These are phyloP conservation scores for Dactylellina parvicollis DNA, from an alignment of 2,329 filamentous ascomycete genomes.

Conservation along the genomic window DNA sequence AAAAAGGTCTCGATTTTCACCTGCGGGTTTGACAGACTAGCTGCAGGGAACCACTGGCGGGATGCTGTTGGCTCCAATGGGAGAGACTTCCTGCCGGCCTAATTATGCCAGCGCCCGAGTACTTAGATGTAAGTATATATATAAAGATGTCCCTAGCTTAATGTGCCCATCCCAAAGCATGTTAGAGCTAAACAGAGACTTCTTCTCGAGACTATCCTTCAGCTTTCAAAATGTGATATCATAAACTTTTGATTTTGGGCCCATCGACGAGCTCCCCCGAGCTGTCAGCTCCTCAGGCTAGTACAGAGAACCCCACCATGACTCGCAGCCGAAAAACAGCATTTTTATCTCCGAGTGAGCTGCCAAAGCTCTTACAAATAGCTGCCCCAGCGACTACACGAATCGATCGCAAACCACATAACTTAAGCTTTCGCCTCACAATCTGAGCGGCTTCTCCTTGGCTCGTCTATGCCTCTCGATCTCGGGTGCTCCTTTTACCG, in stretches of 20 bases:
- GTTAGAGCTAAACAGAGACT: too few species aligned
- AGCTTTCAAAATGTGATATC: slow-evolving; percentile 37
- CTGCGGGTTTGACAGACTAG: too few species aligned
- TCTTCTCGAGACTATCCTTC: neutral
- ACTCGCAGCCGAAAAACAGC: slow-evolving; percentile 9
- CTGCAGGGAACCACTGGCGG: slow-evolving; percentile 3
- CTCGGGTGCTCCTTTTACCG: neutral
- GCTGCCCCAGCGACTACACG: neutral
- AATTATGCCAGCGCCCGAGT: neutral
- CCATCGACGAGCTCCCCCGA: neutral
- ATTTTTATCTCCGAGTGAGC: neutral
- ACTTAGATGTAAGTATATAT: too few species aligned
- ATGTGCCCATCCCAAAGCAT: too few species aligned
- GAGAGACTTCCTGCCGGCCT: neutral
- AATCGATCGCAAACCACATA: neutral
- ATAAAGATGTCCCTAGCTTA: too few species aligned
- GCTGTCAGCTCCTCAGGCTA: neutral
- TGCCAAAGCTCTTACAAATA: neutral
- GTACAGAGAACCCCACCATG: slow-evolving; percentile 27
- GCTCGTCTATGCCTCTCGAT: slow-evolving; percentile 11
- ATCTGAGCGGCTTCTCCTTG: too few species aligned
- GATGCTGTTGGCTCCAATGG: neutral
- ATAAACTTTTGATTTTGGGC: neutral
- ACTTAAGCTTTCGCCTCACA: neutral
- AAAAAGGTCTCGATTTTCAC: too few species aligned